Base-by-base conservation (phyloP, 768 basidiomycete genomes). In the Mycena filopes region DNA sequence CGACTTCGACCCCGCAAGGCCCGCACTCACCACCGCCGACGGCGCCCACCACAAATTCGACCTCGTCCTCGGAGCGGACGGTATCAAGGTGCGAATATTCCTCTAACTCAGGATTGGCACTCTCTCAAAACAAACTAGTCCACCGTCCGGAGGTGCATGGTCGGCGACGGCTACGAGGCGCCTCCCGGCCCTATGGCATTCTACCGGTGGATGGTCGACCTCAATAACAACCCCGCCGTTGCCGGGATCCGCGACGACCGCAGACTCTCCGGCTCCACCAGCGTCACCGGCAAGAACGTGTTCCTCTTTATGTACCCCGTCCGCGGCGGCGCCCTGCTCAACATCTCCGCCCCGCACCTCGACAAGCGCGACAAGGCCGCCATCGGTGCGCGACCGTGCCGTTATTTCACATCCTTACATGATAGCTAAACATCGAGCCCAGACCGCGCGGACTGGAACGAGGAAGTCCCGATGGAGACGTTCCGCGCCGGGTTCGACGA, bases 151-250 rank as follows among this genome's bases (percentile, higher is more conserved):
- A 60, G 20, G 47, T 55, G 42, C 36, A 60, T 60, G 58, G 15
- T 66, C 58, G 58, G 60, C 29, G 18, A 51, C 28, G 36, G 55
- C 47, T 55, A 55, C 49, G 50, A 61, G 31, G 60, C 65, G 5
- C 65, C 65, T 25, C 15, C 53, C 3, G 31, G 31, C 28, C 47
- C 15, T 12, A 13, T 62, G 21, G 60, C 25, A 2, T 53, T 60
- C 25, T 66, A 66, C 45, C 65, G 65, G 2, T 66, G 65, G 60
- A 60, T 66, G 53, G 21, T 66, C 8, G 65, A 66, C 33, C 58
- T 60, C 50, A 29, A 51, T 3, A 55, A 48, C 13, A 16, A 66
- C 42, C 64, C 64, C 16, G 59, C 46, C 28, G 42, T 61, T 25
- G 18, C 50, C 41, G 62, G 65, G 65, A 48, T 66, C 31, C 53